A percentile compares a stretch with the other conserved stretches of the same genome.
These are phyloP conservation scores for Goffeauzyma gilvescens DNA, from an alignment of 768 basidiomycete species.

Conservation along the genomic window DNA sequence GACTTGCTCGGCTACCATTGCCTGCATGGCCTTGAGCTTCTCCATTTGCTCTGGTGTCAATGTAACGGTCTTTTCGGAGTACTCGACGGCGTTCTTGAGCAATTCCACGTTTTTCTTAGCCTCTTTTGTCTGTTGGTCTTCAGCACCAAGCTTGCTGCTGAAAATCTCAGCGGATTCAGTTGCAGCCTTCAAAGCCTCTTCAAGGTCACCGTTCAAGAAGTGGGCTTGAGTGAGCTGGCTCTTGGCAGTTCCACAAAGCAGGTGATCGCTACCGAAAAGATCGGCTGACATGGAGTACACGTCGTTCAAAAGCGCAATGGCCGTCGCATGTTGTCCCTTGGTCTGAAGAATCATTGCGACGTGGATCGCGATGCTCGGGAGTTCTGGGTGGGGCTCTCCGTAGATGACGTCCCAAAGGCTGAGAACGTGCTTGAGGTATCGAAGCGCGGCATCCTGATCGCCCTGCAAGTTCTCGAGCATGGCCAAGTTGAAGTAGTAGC, in stretches of 20 bases:
- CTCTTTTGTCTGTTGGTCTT: slow-evolving; percentile 31
- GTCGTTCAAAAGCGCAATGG: slow-evolving; percentile 26
- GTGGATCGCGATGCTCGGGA: slow-evolving; percentile 30
- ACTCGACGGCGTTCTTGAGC: slow-evolving; percentile 26
- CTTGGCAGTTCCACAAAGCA: slow-evolving; percentile 30
- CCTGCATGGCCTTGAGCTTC: slow-evolving; percentile 19
- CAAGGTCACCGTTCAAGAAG: slow-evolving; percentile 31
- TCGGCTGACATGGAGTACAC: slow-evolving; percentile 19
- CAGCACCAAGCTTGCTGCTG: slow-evolving; percentile 27
- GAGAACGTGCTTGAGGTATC: slow-evolving; percentile 32
- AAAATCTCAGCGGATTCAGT: slow-evolving; percentile 28
- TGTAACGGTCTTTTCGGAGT: slow-evolving; percentile 18
- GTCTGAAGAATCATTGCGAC: slow-evolving; percentile 30
- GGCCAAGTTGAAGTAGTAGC: slow-evolving; percentile 35
- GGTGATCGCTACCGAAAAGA: slow-evolving; percentile 31
- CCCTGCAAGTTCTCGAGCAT: slow-evolving; percentile 35
- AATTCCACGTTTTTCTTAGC: slow-evolving; percentile 30
- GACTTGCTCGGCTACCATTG: slow-evolving; percentile 16
- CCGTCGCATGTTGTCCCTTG: slow-evolving; percentile 20
- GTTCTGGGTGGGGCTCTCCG: slow-evolving; percentile 33
- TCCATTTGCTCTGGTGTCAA: slow-evolving; percentile 19
- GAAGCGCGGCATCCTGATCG: slow-evolving; percentile 27
- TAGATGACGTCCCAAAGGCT: slow-evolving; percentile 33
- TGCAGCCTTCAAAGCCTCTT: slow-evolving; percentile 22
- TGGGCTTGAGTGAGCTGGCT: slow-evolving; percentile 33